Percentiles rank a stretch among this genome's conserved stretches.
Evolutionary conservation across 257 asterid genomes (phyloP).

Genomic region (Eustoma russellianum): DNA sequence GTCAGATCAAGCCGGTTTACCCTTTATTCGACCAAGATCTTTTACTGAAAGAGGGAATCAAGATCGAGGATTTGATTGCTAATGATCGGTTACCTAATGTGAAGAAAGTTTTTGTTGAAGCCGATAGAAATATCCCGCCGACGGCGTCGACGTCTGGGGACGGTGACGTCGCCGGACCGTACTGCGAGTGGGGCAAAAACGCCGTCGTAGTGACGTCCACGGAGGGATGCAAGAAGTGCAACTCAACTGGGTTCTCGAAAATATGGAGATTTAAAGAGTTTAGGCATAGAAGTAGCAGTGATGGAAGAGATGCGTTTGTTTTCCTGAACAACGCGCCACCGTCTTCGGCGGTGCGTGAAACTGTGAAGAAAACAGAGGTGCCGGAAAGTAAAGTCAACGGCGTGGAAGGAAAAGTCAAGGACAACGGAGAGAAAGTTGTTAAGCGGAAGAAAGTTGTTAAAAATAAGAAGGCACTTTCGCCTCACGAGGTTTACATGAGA

Average conservation of each 20-base stretch:
- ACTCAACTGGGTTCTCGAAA: constrained; percentile 67
- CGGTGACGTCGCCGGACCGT: constrained; percentile 25
- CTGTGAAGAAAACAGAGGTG: not conserved
- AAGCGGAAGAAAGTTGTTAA: constrained; percentile 30
- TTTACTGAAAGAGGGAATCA: constrained; percentile 29
- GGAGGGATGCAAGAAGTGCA: constrained; percentile 52
- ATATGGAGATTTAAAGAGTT: constrained; percentile 55
- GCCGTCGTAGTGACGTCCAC: constrained; percentile 24
- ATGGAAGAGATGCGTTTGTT: constrained; percentile 79
- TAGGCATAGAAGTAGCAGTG: constrained; percentile 59
- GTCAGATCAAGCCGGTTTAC: constrained; percentile 68
- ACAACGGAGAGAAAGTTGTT: not conserved
- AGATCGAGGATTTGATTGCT: constrained; percentile 13
- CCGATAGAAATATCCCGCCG: constrained; percentile 7
- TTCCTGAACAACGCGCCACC: constrained; percentile 33
- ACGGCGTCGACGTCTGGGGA: constrained; percentile 15
- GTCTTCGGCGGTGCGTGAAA: constrained; percentile 4
- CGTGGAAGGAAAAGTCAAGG: constrained; percentile 13
- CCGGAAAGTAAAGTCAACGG: constrained; percentile 11
- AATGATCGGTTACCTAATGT: constrained; percentile 34
- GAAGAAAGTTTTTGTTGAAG: constrained; percentile 40
- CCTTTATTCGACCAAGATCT: constrained; percentile 56
- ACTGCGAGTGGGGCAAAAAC: constrained; percentile 34
- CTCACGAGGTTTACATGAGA: constrained; percentile 69
- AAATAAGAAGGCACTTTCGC: constrained; percentile 34